phyloP scores from a whole-genome alignment of 2,329 filamentous ascomycete genomes.

The Teratosphaeria gauchensis region DNA sequence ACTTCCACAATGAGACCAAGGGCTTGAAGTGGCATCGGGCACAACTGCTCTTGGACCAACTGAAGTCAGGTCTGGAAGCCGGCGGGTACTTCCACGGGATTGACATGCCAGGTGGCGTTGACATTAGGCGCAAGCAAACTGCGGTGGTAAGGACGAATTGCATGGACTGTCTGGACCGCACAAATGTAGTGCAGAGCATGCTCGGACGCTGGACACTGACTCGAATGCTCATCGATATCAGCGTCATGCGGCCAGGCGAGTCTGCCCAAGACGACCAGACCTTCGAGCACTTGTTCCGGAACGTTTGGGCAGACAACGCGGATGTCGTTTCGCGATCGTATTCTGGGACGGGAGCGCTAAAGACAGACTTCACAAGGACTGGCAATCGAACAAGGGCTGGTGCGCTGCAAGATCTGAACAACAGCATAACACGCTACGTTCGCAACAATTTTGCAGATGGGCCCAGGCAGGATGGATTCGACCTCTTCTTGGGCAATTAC shows the following conservation, averaged over 20 bases:
- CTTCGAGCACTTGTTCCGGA: conserved; percentile 90
- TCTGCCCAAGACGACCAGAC: conserved; percentile 67
- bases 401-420: conserved; percentile 74
- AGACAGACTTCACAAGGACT: conserved; percentile 95
- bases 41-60: conserved; percentile 71
- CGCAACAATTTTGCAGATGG: conserved; percentile 94
- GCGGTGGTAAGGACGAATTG: conserved; percentile 95
- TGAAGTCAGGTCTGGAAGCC: conserved; percentile 63
- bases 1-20: conserved; percentile 97
- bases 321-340: conserved; percentile 90
- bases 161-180: conserved; percentile 97
- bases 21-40: conserved; percentile 89
- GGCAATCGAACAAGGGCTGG: conserved; percentile 80
- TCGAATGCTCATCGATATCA: conserved; percentile 76
- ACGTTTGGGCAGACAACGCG: conserved; percentile 97
- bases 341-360: conserved; percentile 91
- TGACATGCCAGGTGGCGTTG: conserved; percentile 70
- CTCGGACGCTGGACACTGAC: conserved; percentile 82
- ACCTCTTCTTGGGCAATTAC: conserved; percentile 84
- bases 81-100: conserved; percentile 91
- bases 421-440: conserved; percentile 81
- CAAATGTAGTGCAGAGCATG: conserved; percentile 97
- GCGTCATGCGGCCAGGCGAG: conserved; percentile 66
- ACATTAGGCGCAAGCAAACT: conserved; percentile 71
- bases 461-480: conserved; percentile 87